A percentile compares a stretch with the other conserved stretches of the same genome.
These are phyloP conservation scores for Pleurostoma richardsiae DNA, from an alignment of 2,329 filamentous ascomycete genomes.

Conservation along the genomic window DNA sequence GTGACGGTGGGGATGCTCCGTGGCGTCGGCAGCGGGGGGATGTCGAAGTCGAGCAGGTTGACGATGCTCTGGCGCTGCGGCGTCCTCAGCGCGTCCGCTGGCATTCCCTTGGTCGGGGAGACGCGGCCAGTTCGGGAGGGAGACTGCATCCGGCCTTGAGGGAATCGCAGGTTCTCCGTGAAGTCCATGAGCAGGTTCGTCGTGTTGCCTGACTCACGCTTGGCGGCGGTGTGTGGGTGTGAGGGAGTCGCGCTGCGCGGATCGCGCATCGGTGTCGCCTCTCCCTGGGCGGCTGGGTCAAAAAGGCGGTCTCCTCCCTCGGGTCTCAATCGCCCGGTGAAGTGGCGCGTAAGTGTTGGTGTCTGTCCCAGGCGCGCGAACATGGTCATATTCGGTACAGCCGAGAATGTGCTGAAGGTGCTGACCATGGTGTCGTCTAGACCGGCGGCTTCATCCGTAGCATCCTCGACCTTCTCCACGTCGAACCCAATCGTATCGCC, in stretches of 20 bases:
- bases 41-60: constrained; percentile 82
- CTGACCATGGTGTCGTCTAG: constrained; percentile 72
- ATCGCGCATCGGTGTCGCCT: constrained; percentile 21
- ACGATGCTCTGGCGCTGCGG: constrained; percentile 49
- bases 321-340: constrained; percentile 1
- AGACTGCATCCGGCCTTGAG: constrained; percentile 31
- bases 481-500: constrained; percentile 16
- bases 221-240: constrained; percentile 34
- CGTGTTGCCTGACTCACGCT: constrained; percentile 49
- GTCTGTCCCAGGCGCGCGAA: constrained; percentile 69
- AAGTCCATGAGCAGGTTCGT: constrained; percentile 79
- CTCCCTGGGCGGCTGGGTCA: constrained; percentile 4
- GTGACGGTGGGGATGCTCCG: constrained; percentile 88
- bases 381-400: constrained; percentile 80
- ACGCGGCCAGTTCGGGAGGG: constrained; percentile 29
- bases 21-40: constrained; percentile 89
- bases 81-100: constrained; percentile 29
- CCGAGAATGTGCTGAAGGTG: constrained; percentile 84
- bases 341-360: constrained; percentile 47
- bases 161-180: constrained; percentile 62
- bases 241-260: constrained; percentile 25
- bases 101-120: constrained; percentile 30
- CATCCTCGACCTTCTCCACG: constrained; percentile 17
- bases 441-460: constrained; percentile 32
- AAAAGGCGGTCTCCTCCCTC: too few species aligned